Percentiles rank a stretch among this genome's conserved stretches.
phyloP scores from a whole-genome alignment of 2,329 filamentous ascomycete genomes.

The Fusarium ambrosium region DNA sequence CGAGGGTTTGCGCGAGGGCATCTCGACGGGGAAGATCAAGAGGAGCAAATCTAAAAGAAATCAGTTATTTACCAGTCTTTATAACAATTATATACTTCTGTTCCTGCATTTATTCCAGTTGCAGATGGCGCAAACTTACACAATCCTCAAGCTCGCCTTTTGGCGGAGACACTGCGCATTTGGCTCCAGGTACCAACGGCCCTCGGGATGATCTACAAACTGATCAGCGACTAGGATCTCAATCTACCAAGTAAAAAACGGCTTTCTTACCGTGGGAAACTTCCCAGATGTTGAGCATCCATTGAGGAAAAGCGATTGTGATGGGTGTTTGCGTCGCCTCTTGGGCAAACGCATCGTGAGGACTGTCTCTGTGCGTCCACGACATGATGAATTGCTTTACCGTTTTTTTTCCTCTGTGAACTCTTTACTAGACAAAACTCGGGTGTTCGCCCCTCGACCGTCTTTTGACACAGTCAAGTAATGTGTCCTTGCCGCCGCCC shows the following conservation, averaged over 20 bases:
- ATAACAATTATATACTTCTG: background rate
- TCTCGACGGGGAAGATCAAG: slow-evolving; percentile 45
- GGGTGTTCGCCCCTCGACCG: slow-evolving; percentile 1
- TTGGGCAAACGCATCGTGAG: slow-evolving; percentile 44
- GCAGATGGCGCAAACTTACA: slow-evolving; percentile 42
- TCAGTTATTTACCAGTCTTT: slow-evolving; percentile 3
- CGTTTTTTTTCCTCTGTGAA: background rate
- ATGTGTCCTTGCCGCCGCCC: background rate
- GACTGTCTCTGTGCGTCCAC: slow-evolving; percentile 44
- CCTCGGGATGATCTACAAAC: slow-evolving; percentile 39
- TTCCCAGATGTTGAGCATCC: slow-evolving; percentile 47
- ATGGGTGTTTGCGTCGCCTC: slow-evolving; percentile 40
- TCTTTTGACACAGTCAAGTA: slow-evolving; percentile 14
- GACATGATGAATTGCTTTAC: slow-evolving; percentile 35
- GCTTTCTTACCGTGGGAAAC: slow-evolving; percentile 36
- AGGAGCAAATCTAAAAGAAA: slow-evolving; percentile 43
- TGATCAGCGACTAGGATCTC: slow-evolving; percentile 12
- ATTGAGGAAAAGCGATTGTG: slow-evolving; percentile 40
- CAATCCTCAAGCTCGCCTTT: slow-evolving; percentile 46
- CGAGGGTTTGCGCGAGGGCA: slow-evolving; percentile 40
- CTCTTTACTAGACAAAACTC: background rate
- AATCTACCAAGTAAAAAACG: rapidly evolving
- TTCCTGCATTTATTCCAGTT: background rate
- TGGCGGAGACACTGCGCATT: slow-evolving; percentile 38
- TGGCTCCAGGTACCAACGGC: slow-evolving; percentile 44